These are phyloP conservation scores for Colletotrichum graminicola DNA, from an alignment of 2,329 filamentous ascomycete genomes.

Conservation along the genomic window DNA sequence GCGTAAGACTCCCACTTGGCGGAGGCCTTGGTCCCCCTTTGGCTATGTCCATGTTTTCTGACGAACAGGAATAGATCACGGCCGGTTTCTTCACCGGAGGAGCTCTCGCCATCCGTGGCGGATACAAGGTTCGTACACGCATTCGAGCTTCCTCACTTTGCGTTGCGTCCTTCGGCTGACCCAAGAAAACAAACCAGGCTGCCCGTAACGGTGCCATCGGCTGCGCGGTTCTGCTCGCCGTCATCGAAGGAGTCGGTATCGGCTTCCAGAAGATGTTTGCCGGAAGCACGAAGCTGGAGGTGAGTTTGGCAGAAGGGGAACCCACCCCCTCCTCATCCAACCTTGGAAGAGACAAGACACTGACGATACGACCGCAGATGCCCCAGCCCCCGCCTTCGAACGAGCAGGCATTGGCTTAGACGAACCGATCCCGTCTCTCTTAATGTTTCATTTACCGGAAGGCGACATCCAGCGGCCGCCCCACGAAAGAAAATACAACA, in stretches of 20 bases:
- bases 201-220: slow-evolving; percentile 96
- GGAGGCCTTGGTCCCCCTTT: neutral
- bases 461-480: slow-evolving; percentile 8
- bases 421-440: neutral
- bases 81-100: slow-evolving; percentile 98
- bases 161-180: neutral
- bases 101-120: slow-evolving; percentile 90
- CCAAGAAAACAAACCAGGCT: slow-evolving; percentile 55
- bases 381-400: slow-evolving; percentile 50
- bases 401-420: slow-evolving; percentile 51
- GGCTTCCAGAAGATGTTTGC: slow-evolving; percentile 96
- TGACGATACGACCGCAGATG: slow-evolving; percentile 44
- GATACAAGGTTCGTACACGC: slow-evolving; percentile 69
- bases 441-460: slow-evolving; percentile 13
- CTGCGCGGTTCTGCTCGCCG: slow-evolving; percentile 91
- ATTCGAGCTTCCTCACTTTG: neutral
- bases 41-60: neutral
- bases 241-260: slow-evolving; percentile 90
- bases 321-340: neutral
- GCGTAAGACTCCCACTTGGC: slow-evolving; percentile 49
- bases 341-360: neutral
- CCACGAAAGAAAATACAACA: slow-evolving; percentile 3
- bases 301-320: slow-evolving; percentile 51
- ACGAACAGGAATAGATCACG: slow-evolving; percentile 70
- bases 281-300: slow-evolving; percentile 86